phyloP scores from a whole-genome alignment of 371 early-diverging fungal species.

The Zychaea mexicana region DNA sequence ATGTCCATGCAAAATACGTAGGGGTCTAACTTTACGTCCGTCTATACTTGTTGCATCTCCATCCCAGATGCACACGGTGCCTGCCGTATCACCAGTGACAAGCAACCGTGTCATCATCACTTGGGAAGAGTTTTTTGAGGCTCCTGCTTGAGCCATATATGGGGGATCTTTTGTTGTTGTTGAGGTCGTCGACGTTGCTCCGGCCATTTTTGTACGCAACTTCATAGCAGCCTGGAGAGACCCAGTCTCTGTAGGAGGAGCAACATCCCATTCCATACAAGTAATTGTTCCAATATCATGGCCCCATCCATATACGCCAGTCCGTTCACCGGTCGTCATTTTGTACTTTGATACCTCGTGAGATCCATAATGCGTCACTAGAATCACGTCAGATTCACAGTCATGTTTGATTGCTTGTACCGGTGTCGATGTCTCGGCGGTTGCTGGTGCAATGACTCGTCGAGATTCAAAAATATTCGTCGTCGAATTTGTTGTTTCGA shows the following conservation, averaged over 20 bases:
- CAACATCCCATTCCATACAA: constrained; percentile 44
- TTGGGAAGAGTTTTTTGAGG: too few relatives aligned
- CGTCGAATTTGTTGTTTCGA: not conserved
- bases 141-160: not conserved
- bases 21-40: constrained; percentile 21
- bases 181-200: not conserved
- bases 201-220: not conserved
- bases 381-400: constrained; percentile 14
- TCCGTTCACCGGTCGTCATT: constrained; percentile 24
- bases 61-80: constrained; percentile 49
- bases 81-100: constrained; percentile 51
- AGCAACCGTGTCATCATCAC: constrained; percentile 28
- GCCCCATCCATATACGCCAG: constrained; percentile 28
- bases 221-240: constrained; percentile 20
- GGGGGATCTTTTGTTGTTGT: not conserved
- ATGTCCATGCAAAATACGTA: constrained; percentile 32
- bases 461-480: constrained; percentile 13
- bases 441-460: constrained; percentile 19
- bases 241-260: constrained; percentile 20
- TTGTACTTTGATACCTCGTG: constrained; percentile 29
- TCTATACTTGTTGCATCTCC: constrained; percentile 20
- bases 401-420: constrained; percentile 37
- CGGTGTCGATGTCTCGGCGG: not conserved
- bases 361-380: constrained; percentile 32
- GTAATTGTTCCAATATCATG: constrained; percentile 33